These are phyloP conservation scores for Hypericum perforatum DNA, from an alignment of 345 rosid genomes.

Conservation along the genomic window DNA sequence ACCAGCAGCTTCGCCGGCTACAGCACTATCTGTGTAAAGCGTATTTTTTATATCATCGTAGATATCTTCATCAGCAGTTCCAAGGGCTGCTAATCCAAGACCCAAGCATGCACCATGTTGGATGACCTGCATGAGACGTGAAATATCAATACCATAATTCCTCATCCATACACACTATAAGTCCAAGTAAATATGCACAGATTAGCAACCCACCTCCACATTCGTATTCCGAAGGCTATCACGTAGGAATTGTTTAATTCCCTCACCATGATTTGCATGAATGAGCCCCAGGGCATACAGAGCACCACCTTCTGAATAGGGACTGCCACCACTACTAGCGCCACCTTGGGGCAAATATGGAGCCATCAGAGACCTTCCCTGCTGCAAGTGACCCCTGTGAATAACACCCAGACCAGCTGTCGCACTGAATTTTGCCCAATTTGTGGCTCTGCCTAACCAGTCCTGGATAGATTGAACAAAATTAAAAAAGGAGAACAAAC, in stretches of 20 bases:
- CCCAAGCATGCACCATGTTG: slow-evolving; percentile 99
- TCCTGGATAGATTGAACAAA: slow-evolving; percentile 43
- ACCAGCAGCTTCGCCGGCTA: slow-evolving; percentile 99
- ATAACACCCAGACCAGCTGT: slow-evolving; percentile 99
- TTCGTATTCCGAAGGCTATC: slow-evolving; percentile 80
- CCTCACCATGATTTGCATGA: slow-evolving; percentile 99
- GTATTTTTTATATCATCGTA: slow-evolving; percentile 84
- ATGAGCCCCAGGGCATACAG: slow-evolving; percentile 95
- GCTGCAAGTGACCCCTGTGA: slow-evolving; percentile 93
- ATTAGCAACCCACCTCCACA: slow-evolving; percentile 58
- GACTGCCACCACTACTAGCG: slow-evolving; percentile 93
- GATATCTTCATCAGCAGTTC: slow-evolving; percentile 95
- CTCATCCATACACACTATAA: not conserved
- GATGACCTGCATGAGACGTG: slow-evolving; percentile 55
- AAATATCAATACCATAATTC: slow-evolving; percentile 2
- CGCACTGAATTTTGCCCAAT: slow-evolving; percentile 99
- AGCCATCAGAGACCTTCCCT: slow-evolving; percentile 95
- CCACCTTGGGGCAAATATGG: slow-evolving; percentile 99
- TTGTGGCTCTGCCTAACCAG: slow-evolving; percentile 99
- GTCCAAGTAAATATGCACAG: slow-evolving; percentile 1
- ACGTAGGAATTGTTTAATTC: slow-evolving; percentile 89
- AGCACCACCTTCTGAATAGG: slow-evolving; percentile 98
- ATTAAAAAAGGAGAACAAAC: slow-evolving; percentile 6
- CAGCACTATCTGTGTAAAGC: slow-evolving; percentile 88
- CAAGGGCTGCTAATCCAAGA: slow-evolving; percentile 95